phyloP scores from a whole-genome alignment of 441 rosid genomes.

The Macaranga tanarius region DNA sequence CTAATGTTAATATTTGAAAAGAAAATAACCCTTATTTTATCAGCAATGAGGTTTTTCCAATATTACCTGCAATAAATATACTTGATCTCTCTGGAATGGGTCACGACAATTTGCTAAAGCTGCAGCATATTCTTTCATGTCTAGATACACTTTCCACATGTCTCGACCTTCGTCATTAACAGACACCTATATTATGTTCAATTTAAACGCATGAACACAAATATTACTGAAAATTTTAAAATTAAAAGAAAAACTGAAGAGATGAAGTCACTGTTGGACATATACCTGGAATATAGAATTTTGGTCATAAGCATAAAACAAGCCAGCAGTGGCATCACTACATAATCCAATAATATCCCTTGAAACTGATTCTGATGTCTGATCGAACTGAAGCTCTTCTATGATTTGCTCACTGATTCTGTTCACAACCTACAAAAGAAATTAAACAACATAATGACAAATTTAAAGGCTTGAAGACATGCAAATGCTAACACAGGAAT shows the following conservation, averaged over 20 bases:
- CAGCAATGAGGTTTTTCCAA: conserved; percentile 15
- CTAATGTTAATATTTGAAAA: conserved; percentile 8
- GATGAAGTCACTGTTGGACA: conserved; percentile 22
- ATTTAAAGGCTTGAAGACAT: conserved; percentile 5
- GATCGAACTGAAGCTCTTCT: conserved; percentile 98
- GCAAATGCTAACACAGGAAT: not conserved
- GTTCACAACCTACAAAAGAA: conserved; percentile 74
- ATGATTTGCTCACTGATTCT: conserved; percentile 94
- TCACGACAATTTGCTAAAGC: conserved; percentile 89
- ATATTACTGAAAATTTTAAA: conserved; percentile 6
- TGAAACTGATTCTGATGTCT: conserved; percentile 74
- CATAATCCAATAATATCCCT: conserved; percentile 92
- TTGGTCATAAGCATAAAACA: conserved; percentile 97
- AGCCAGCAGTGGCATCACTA: conserved; percentile 95
- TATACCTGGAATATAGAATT: conserved; percentile 93
- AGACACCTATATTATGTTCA: conserved; percentile 66
- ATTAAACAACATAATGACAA: conserved; percentile 24
- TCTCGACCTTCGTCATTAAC: conserved; percentile 93
- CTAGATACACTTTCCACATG: conserved; percentile 99
- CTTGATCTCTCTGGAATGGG: conserved; percentile 96
- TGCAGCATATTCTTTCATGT: conserved; percentile 95
- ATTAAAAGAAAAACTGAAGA: conserved; percentile 12
- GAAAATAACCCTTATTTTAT: conserved; percentile 16
- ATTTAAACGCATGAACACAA: conserved; percentile 23
- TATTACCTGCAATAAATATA: conserved; percentile 91